These are phyloP conservation scores for Fusarium proliferatum DNA, from an alignment of 2,329 filamentous ascomycete species.

Conservation along the genomic window DNA sequence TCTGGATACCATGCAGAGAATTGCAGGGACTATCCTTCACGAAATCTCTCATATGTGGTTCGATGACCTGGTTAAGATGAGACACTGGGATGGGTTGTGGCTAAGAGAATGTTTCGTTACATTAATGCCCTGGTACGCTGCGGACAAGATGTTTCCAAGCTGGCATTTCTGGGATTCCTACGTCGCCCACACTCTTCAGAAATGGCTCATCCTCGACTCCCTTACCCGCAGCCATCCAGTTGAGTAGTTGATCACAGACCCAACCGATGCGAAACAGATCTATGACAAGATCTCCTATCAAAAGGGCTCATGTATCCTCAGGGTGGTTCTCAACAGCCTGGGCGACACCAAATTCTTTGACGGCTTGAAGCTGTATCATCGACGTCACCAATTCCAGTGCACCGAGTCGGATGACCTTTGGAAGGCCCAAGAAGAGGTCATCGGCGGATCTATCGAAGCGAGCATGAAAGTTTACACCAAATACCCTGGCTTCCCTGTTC, in stretches of 20 bases:
- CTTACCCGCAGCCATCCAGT: not conserved
- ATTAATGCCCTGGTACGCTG: not conserved
- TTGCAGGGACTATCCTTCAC: not conserved
- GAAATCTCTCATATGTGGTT: not conserved
- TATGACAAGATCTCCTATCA: not conserved
- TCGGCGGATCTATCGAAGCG: rapidly evolving
- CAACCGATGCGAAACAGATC: not conserved
- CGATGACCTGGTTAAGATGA: not conserved
- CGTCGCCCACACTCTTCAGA: not conserved
- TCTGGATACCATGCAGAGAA: rapidly evolving
- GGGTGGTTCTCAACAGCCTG: not conserved
- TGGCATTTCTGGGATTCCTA: not conserved
- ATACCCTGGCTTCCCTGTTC: rapidly evolving
- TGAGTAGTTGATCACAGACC: not conserved
- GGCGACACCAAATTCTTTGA: not conserved
- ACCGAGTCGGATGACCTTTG: not conserved
- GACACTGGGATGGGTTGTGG: not conserved
- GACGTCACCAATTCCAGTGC: not conserved
- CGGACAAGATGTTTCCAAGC: not conserved
- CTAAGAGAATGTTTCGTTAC: not conserved
- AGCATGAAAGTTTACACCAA: not conserved
- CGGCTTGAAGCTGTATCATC: not conserved
- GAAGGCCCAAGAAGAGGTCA: not conserved
- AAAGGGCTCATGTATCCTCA: not conserved
- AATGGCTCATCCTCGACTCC: not conserved